Conservation (phyloP, 257 asterid species). For the Solanum lycopersicoides region DNA sequence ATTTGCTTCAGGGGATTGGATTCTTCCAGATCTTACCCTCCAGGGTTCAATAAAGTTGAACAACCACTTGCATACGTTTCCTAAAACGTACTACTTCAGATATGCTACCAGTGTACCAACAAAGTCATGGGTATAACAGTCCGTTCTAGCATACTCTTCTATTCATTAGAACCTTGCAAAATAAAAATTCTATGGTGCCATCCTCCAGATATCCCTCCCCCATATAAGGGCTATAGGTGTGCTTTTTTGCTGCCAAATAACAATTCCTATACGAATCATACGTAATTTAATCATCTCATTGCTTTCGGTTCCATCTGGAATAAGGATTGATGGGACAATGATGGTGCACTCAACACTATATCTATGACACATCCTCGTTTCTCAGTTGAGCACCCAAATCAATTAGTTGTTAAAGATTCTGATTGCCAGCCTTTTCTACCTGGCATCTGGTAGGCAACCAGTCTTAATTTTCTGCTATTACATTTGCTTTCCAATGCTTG, state of each 20-base stretch:
- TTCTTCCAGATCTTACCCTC: constrained; percentile 80
- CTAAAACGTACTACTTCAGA: constrained; percentile 80
- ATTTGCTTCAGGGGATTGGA: constrained; percentile 85
- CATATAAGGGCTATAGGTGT: constrained; percentile 53
- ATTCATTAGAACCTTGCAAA: constrained; percentile 61
- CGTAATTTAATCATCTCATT: neutral
- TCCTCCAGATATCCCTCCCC: constrained; percentile 62
- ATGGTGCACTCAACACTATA: constrained; percentile 92
- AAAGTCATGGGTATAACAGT: constrained; percentile 53
- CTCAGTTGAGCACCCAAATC: constrained; percentile 66
- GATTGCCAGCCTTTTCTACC: constrained; percentile 25
- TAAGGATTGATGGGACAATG: constrained; percentile 98
- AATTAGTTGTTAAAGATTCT: constrained; percentile 50
- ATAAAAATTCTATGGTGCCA: constrained; percentile 68
- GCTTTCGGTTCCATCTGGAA: constrained; percentile 24
- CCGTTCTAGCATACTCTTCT: constrained; percentile 66
- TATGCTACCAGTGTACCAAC: constrained; percentile 74
- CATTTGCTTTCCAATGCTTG: neutral
- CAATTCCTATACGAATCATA: neutral
- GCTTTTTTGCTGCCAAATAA: neutral
- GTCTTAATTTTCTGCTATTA: neutral
- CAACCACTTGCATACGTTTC: constrained; percentile 49
- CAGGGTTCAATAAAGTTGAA: constrained; percentile 71
- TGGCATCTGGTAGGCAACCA: neutral
- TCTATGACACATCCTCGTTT: constrained; percentile 94